These are phyloP conservation scores for Pseudoturritis turrita DNA, from an alignment of 345 rosid genomes.

Conservation along the genomic window DNA sequence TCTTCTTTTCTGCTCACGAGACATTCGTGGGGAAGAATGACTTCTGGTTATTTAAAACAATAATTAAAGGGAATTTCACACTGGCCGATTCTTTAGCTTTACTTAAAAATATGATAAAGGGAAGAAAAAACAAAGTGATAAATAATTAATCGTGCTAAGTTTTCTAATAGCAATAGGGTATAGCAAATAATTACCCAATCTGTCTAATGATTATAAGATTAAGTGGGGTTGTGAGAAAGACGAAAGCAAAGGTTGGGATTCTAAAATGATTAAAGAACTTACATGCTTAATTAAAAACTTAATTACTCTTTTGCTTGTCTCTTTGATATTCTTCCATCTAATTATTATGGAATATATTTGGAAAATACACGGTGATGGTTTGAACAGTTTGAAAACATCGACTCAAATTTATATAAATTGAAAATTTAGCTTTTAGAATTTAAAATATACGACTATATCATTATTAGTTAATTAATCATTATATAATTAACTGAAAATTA, in stretches of 20 bases:
- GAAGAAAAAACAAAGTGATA: slow-evolving; percentile 22
- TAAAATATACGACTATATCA: too few relatives aligned
- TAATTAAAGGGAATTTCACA: slow-evolving; percentile 21
- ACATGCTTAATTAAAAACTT: neutral
- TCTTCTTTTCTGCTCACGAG: slow-evolving; percentile 20
- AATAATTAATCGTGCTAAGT: slow-evolving; percentile 23
- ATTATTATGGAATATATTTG: too few relatives aligned
- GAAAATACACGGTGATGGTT: too few relatives aligned
- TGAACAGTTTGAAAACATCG: too few relatives aligned
- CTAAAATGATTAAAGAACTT: slow-evolving; percentile 18
- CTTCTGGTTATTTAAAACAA: slow-evolving; percentile 4
- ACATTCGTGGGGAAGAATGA: slow-evolving; percentile 33
- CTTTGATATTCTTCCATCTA: too few relatives aligned
- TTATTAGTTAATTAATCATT: too few relatives aligned
- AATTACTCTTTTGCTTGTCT: too few relatives aligned
- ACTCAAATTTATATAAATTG: too few relatives aligned
- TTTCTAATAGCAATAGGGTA: slow-evolving; percentile 27
- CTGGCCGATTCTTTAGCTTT: slow-evolving; percentile 28
- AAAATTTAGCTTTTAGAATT: too few relatives aligned
- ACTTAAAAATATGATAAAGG: slow-evolving; percentile 17
- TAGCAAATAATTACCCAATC: slow-evolving; percentile 34
- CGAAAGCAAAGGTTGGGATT: slow-evolving; percentile 17
- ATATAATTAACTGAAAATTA: too few relatives aligned
- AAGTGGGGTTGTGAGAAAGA: slow-evolving; percentile 32
- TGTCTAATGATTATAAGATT: slow-evolving; percentile 32